These are phyloP conservation scores for Acacia confusa DNA, from an alignment of 306 rosid genomes.

Conservation along the genomic window DNA sequence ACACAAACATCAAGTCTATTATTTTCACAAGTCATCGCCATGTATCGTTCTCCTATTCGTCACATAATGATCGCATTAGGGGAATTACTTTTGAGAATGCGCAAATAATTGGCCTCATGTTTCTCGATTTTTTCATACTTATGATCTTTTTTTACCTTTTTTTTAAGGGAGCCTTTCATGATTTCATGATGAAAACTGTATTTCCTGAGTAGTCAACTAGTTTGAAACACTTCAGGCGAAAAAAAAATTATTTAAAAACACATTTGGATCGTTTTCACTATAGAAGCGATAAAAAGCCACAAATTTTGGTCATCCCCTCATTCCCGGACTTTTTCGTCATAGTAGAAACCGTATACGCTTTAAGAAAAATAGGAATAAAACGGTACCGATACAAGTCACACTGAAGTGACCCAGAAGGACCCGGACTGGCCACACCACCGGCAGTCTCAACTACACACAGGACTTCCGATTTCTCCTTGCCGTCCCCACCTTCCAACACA, in stretches of 20 bases:
- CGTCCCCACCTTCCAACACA: slow-evolving; percentile 37
- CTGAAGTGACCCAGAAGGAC: slow-evolving; percentile 93
- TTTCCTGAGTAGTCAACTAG: background rate
- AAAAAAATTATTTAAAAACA: background rate
- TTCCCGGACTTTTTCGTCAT: background rate
- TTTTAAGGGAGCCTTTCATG: background rate
- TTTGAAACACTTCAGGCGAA: background rate
- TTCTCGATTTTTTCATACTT: background rate
- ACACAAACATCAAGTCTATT: background rate
- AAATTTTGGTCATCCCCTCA: background rate
- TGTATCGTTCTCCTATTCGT: background rate
- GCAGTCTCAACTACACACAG: slow-evolving; percentile 85
- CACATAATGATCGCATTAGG: background rate
- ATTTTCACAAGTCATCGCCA: background rate
- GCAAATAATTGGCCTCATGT: background rate
- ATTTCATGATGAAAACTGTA: background rate
- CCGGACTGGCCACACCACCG: slow-evolving; percentile 93
- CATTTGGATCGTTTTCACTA: background rate
- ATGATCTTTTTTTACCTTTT: background rate
- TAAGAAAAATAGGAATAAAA: background rate
- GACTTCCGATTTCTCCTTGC: slow-evolving; percentile 41
- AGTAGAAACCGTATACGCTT: background rate
- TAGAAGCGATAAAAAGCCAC: background rate
- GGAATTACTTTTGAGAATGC: background rate
- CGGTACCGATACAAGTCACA: slow-evolving; percentile 84